Conservation (phyloP, 495 filamentous ascomycete species). For the Neurospora intermedia region DNA sequence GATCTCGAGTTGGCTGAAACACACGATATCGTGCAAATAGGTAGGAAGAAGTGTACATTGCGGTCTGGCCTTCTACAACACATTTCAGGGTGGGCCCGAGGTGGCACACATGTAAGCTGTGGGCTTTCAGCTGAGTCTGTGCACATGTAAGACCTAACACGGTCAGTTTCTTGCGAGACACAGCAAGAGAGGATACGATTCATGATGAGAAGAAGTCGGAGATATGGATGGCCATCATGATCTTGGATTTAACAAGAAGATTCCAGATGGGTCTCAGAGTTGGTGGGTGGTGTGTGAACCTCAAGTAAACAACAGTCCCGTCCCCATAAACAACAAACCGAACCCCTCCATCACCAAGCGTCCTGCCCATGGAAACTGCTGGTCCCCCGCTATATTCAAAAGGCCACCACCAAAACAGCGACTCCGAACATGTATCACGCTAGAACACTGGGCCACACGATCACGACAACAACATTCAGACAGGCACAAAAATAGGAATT, state of each 20-base stretch:
- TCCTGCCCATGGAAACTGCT: background rate
- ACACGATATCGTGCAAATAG: background rate
- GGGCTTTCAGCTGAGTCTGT: background rate
- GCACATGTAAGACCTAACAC: background rate
- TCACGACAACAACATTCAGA: background rate
- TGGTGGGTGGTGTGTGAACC: background rate
- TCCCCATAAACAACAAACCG: background rate
- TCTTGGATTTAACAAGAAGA: background rate
- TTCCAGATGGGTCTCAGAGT: background rate
- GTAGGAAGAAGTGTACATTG: background rate
- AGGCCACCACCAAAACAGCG: background rate
- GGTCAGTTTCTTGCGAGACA: background rate
- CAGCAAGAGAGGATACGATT: background rate
- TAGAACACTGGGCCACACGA: background rate
- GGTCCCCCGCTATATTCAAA: background rate
- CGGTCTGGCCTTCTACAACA: background rate
- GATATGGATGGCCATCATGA: background rate
- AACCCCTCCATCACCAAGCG: background rate
- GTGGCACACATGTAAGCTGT: background rate
- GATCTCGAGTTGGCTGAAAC: background rate
- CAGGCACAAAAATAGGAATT: background rate
- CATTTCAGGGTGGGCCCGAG: background rate
- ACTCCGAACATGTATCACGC: background rate
- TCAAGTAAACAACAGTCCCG: background rate
- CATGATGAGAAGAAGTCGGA: background rate